These are phyloP conservation scores for Saccharomycopsis sp. DNA, from an alignment of 805 yeast genomes.

Conservation along the genomic window DNA sequence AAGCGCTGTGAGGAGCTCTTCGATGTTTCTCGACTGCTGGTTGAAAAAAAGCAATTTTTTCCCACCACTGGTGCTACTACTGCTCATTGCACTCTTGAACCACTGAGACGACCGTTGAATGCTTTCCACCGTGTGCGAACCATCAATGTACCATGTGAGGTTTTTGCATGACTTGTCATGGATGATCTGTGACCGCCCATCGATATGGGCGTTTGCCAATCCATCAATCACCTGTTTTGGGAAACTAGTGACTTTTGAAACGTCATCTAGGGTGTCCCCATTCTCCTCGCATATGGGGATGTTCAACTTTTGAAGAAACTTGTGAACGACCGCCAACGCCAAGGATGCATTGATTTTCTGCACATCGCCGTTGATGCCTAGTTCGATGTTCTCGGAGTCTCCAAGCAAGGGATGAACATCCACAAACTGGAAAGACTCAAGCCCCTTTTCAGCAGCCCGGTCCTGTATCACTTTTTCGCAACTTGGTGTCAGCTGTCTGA, in stretches of 20 bases:
- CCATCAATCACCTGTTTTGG: slow-evolving; percentile 51
- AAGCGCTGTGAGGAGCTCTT: slow-evolving; percentile 48
- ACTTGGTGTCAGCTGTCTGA: slow-evolving; percentile 46
- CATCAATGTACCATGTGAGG: slow-evolving; percentile 81
- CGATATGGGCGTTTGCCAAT: slow-evolving; percentile 67
- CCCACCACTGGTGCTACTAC: slow-evolving; percentile 19
- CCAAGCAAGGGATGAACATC: slow-evolving; percentile 32
- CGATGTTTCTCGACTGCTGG: slow-evolving; percentile 89
- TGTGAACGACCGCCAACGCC: slow-evolving; percentile 62
- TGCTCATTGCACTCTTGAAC: slow-evolving; percentile 37
- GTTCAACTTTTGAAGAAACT: slow-evolving; percentile 47
- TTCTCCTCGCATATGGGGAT: slow-evolving; percentile 26
- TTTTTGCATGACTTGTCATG: slow-evolving; percentile 32
- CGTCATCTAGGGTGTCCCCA: slow-evolving; percentile 19
- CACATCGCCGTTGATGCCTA: slow-evolving; percentile 79
- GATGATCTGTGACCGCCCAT: slow-evolving; percentile 88
- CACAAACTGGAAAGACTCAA: slow-evolving; percentile 43
- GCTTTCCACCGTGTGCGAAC: slow-evolving; percentile 92
- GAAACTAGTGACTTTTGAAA: slow-evolving; percentile 25
- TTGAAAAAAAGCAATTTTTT: slow-evolving; percentile 63
- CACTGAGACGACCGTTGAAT: slow-evolving; percentile 74
- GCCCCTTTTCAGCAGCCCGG: slow-evolving; percentile 59
- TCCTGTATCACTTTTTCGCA: slow-evolving; percentile 48
- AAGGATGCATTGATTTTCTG: slow-evolving; percentile 82
- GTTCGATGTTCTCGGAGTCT: slow-evolving; percentile 30